phyloP scores from a whole-genome alignment of 2,329 filamentous ascomycete genomes.

The Aspergillus fumigatus region DNA sequence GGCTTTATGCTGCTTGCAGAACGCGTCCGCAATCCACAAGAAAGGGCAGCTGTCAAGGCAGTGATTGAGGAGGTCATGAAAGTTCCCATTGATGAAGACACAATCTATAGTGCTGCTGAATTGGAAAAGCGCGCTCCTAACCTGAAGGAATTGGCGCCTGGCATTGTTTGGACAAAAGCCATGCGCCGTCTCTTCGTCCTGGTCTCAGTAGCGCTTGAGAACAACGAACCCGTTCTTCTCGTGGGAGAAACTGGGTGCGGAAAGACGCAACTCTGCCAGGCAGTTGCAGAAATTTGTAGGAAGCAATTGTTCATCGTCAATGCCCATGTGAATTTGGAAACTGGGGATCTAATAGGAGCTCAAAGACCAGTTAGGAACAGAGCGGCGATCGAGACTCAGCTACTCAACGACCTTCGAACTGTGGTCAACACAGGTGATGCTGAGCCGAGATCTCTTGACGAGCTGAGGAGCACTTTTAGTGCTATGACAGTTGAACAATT shows the following conservation, averaged over 20 bases:
- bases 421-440: constrained; percentile 36
- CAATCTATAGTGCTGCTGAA: constrained; percentile 63
- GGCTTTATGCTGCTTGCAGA: constrained; percentile 96
- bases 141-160: constrained; percentile 24
- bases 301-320: constrained; percentile 86
- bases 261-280: constrained; percentile 93
- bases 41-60: constrained; percentile 75
- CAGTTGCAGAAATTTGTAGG: constrained; percentile 74
- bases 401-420: constrained; percentile 57
- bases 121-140: constrained; percentile 55
- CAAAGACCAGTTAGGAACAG: constrained; percentile 88
- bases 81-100: constrained; percentile 69
- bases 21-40: constrained; percentile 84
- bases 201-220: constrained; percentile 77
- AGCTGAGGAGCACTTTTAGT: constrained; percentile 58
- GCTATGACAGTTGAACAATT: constrained; percentile 44
- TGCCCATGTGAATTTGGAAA: constrained; percentile 97
- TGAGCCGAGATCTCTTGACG: constrained; percentile 45
- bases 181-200: constrained; percentile 90
- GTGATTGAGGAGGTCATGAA: constrained; percentile 90
- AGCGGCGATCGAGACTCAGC: constrained; percentile 61
- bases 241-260: constrained; percentile 97
- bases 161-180: constrained; percentile 87
- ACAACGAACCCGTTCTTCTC: constrained; percentile 89
- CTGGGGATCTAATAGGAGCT: constrained; percentile 92